Evolutionary conservation across 805 yeast species (phyloP).

Genomic region (Wickerhamiella azymoides): DNA sequence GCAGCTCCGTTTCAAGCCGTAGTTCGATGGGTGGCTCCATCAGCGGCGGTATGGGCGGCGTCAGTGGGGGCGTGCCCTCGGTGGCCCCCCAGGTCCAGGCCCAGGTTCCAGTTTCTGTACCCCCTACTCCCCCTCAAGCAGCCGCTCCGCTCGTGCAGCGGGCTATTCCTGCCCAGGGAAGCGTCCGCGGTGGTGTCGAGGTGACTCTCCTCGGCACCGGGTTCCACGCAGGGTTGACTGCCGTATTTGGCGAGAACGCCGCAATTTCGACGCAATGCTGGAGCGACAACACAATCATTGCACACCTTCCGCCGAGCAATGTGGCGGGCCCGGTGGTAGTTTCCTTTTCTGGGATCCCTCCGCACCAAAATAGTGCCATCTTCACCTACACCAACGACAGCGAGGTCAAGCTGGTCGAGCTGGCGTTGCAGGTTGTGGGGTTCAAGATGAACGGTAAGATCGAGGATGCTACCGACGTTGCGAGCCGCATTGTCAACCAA

Average conservation of each 20-base stretch:
- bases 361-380: conserved; percentile 26
- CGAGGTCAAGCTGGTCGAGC: conserved; percentile 83
- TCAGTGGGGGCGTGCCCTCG: neutral
- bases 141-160: conserved; percentile 42
- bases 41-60: too few species aligned
- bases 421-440: conserved; percentile 93
- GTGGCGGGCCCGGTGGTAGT: conserved; percentile 87
- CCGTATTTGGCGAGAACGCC: conserved; percentile 58
- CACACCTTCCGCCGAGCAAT: conserved; percentile 83
- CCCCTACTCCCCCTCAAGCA: neutral
- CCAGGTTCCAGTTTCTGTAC: neutral
- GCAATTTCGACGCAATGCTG: conserved; percentile 75
- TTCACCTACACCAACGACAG: conserved; percentile 93
- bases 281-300: conserved; percentile 88
- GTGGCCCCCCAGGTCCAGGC: neutral
- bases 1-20: neutral
- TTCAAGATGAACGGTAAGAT: conserved; percentile 90
- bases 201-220: conserved; percentile 80
- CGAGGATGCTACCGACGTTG: conserved; percentile 90
- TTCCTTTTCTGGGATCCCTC: conserved; percentile 46
- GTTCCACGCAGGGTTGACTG: conserved; percentile 68
- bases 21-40: neutral
- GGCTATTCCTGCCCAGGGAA: conserved; percentile 91
- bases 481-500: conserved; percentile 59
- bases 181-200: conserved; percentile 91